These are phyloP conservation scores for Globisporangium recalcitrans DNA, from an alignment of 352 stramenopile genomes.

Conservation along the genomic window DNA sequence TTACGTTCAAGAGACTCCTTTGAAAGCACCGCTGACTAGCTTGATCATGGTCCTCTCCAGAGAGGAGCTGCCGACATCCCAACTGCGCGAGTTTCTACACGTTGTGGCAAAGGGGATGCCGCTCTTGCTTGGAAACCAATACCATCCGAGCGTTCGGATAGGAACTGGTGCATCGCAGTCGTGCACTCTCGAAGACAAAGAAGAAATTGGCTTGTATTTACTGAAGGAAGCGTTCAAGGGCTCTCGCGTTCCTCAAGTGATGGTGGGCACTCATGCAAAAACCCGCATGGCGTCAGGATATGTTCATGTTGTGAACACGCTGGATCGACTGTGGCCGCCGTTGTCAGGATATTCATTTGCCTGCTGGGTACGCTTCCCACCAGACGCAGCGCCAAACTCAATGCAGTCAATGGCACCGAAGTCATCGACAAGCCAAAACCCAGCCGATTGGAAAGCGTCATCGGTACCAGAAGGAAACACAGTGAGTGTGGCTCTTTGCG, in stretches of 20 bases:
- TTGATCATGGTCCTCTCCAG: constrained; percentile 41
- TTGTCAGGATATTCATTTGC: constrained; percentile 72
- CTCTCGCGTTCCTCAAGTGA: constrained; percentile 42
- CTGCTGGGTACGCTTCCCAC: constrained; percentile 64
- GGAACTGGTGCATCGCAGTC: background rate
- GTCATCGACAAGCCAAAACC: background rate
- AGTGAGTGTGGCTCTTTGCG: constrained; percentile 44
- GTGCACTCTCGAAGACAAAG: background rate
- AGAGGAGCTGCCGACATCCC: constrained; percentile 44
- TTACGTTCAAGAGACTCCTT: constrained; percentile 27
- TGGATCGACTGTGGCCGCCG: constrained; percentile 60
- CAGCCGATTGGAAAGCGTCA: background rate
- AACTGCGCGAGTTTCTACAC: constrained; percentile 47
- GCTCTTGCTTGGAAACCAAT: constrained; percentile 26
- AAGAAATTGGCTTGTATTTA: constrained; percentile 42
- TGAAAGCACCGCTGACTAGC: constrained; percentile 29
- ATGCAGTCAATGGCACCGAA: background rate
- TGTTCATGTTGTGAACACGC: constrained; percentile 56
- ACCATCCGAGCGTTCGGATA: constrained; percentile 6
- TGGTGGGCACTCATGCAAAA: constrained; percentile 48
- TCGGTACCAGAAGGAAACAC: constrained; percentile 4
- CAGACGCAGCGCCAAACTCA: background rate
- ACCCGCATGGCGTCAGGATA: constrained; percentile 51
- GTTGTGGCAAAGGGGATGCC: constrained; percentile 56
- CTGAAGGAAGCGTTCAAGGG: constrained; percentile 37